These are phyloP conservation scores for Rhizomucor pusillus DNA, from an alignment of 371 early-diverging fungal species.

Conservation along the genomic window DNA sequence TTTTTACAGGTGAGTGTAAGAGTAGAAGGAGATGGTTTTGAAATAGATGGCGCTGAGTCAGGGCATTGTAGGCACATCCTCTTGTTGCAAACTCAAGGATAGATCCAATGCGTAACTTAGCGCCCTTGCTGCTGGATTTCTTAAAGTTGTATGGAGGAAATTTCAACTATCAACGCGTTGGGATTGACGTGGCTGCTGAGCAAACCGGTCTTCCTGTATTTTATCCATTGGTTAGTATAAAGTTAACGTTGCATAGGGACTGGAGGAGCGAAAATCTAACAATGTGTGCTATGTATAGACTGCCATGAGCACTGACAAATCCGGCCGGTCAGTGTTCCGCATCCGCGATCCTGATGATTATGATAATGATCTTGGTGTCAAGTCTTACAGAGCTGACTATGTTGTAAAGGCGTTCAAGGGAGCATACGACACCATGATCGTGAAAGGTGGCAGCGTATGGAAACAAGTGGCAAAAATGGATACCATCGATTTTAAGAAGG, in stretches of 20 bases:
- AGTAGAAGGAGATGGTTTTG: background rate
- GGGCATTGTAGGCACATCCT: slow-evolving; percentile 71
- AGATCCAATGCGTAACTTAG: slow-evolving; percentile 77
- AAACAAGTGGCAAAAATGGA: background rate
- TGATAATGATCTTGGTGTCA: slow-evolving; percentile 57
- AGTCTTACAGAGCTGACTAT: slow-evolving; percentile 26
- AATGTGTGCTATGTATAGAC: slow-evolving; percentile 1
- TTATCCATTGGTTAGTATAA: slow-evolving; percentile 48
- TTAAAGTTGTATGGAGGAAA: slow-evolving; percentile 91
- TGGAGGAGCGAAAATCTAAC: background rate
- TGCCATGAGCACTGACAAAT: background rate
- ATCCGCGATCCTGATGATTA: slow-evolving; percentile 64
- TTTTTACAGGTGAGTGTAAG: slow-evolving; percentile 67
- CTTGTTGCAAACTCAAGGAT: slow-evolving; percentile 65
- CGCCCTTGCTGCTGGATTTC: slow-evolving; percentile 90
- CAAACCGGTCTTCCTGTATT: slow-evolving; percentile 28
- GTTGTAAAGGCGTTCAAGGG: slow-evolving; percentile 17
- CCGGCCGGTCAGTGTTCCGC: slow-evolving; percentile 26
- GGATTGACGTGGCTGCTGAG: slow-evolving; percentile 62
- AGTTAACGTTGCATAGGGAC: background rate
- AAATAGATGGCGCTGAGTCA: background rate
- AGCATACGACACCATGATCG: slow-evolving; percentile 23
- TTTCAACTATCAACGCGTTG: slow-evolving; percentile 72
- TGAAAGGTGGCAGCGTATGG: slow-evolving; percentile 5
- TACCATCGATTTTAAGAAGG: background rate